Evolutionary conservation across 352 stramenopile genomes (phyloP), one percentile per base, ranked within the genome.

Genomic region (Globisporangium barbulae): DNA sequence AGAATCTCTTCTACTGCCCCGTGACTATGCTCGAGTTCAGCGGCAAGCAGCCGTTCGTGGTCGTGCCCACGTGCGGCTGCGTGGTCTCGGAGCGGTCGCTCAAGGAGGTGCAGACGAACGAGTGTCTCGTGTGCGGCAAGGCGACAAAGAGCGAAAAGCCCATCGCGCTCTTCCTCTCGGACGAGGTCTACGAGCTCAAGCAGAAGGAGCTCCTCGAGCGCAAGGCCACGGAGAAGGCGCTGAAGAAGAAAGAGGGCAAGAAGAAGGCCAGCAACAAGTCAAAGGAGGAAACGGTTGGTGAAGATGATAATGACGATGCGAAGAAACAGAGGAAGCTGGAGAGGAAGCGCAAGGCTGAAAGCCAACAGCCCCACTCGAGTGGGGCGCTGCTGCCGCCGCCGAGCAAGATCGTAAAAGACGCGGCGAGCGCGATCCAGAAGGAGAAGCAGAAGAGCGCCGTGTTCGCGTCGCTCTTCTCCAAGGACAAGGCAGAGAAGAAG

Each of bases 1-100:
- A 31, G 7, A 41, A 12, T 41, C 28, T 37, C 21, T 82, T 70
- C 48, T 61, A 82, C 50, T 98, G 91, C 59, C 91, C 91, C 30
- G 72, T 97, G 19, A 97, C 88, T n/a, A 78, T 91, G 70, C 59
- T 83, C 49, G 85, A 95, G 67, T 91, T 98, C 64, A 97, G 90
- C 49, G 91, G 90, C 65, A 88, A 88, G 47, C 78, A 95, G 57
- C 82, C 88, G 0, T 98, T 98, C 62, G 73, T 93, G 45, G 74
- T 96, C 49, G 54, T 95, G 10, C 78, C 83, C 25, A 72, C 67
- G 56, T 97, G 90, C 48, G 91, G 91, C 33, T 97, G 88, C 61
- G 89, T 98, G 37, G 62, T 98, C 8, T 94, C 88, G 31, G 91
- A 96, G 61, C 88, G 88, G 31, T 85, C 90, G 49, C 64, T 96